Percentiles rank a stretch among this genome's conserved stretches.
phyloP scores from a whole-genome alignment of 2,329 filamentous ascomycete species.

The Mollisia scopiformis region DNA sequence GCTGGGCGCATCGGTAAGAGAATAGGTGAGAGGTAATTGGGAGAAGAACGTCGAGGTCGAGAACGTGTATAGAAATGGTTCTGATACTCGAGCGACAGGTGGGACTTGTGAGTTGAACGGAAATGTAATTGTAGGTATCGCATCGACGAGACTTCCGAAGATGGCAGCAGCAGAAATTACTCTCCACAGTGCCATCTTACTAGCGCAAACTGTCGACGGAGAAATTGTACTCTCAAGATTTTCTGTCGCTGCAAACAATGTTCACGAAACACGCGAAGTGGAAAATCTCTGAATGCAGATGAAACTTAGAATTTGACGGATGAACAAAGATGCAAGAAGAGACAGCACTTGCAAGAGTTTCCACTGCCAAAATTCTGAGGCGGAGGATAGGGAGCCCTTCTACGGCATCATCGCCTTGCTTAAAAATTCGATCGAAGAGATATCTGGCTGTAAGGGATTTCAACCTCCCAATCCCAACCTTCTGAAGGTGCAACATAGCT shows the following conservation, averaged over 20 bases:
- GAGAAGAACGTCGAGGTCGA: slow-evolving; percentile 75
- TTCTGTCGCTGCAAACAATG: not conserved
- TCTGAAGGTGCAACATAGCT: slow-evolving; percentile 1
- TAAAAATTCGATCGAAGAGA: slow-evolving; percentile 26
- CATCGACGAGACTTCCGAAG: slow-evolving; percentile 29
- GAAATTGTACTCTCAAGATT: not conserved
- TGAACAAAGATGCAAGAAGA: slow-evolving; percentile 13
- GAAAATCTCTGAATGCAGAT: not conserved
- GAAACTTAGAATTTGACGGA: slow-evolving; percentile 11
- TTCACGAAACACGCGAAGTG: not conserved
- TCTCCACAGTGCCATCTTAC: slow-evolving; percentile 27
- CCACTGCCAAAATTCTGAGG: slow-evolving; percentile 25
- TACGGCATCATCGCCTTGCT: slow-evolving; percentile 29
- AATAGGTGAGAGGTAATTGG: slow-evolving; percentile 63
- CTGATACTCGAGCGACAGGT: slow-evolving; percentile 70
- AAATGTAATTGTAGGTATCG: slow-evolving; percentile 53
- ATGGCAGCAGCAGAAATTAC: slow-evolving; percentile 20
- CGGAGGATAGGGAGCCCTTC: slow-evolving; percentile 25
- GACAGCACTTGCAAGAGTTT: slow-evolving; percentile 13
- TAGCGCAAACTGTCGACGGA: not conserved
- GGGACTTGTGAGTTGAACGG: slow-evolving; percentile 86
- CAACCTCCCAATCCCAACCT: slow-evolving; percentile 11
- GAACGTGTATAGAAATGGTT: slow-evolving; percentile 73
- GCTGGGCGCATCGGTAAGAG: slow-evolving; percentile 63
- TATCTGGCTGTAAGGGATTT: slow-evolving; percentile 30